Conservation (phyloP, 805 yeast species). For the Wickerhamomyces xylosicus region DNA sequence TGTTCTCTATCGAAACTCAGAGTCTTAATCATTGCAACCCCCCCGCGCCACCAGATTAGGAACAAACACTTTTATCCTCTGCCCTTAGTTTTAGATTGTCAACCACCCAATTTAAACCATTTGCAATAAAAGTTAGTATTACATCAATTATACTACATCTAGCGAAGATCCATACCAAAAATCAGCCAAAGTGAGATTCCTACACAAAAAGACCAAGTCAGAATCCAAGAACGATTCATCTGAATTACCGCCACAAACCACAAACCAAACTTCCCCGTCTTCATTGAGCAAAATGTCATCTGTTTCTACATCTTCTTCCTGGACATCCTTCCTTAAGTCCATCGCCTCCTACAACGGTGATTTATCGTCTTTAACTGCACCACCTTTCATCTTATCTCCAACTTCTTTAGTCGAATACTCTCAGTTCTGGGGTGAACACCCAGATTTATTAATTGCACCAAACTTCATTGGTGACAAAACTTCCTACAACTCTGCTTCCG, state of each 20-base stretch:
- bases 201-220: constrained; percentile 3
- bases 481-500: constrained; percentile 8
- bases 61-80: too few species aligned
- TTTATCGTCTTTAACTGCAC: constrained; percentile 88
- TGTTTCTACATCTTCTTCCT: constrained; percentile 40
- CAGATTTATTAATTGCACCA: constrained; percentile 73
- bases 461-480: constrained; percentile 32
- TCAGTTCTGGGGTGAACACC: constrained; percentile 93
- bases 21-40: too few species aligned
- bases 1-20: too few species aligned
- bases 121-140: not conserved
- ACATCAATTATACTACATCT: not conserved
- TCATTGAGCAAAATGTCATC: constrained; percentile 18
- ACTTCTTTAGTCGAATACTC: constrained; percentile 85
- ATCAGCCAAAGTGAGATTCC: constrained; percentile 15
- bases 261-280: constrained; percentile 2
- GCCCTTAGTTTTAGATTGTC: too few species aligned
- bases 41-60: too few species aligned
- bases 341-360: constrained; percentile 92
- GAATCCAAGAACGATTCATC: not conserved
- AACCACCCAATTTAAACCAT: too few species aligned
- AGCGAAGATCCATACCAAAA: not conserved
- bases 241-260: not conserved
- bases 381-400: constrained; percentile 91
- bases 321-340: constrained; percentile 88